A percentile compares a stretch with the other conserved stretches of the same genome.
Conservation (phyloP, 2,329 filamentous ascomycete species). For the Penicillium vulpinum region DNA sequence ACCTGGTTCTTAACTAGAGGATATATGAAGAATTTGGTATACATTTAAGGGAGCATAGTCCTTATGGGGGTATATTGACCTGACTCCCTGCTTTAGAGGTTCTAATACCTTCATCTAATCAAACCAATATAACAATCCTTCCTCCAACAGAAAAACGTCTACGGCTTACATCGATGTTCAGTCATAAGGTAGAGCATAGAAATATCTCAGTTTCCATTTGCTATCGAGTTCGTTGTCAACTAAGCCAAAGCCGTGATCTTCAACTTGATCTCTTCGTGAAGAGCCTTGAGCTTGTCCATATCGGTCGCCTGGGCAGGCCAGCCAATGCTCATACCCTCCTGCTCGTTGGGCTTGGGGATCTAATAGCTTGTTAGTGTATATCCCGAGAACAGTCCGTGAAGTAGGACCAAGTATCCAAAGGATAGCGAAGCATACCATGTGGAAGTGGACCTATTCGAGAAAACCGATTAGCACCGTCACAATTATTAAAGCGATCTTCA, state of each 20-base stretch:
- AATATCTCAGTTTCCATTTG: neutral
- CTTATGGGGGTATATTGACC: neutral
- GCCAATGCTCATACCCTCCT: slow-evolving; percentile 73
- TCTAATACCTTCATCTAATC: neutral
- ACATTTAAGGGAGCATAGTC: neutral
- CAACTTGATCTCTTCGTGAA: slow-evolving; percentile 80
- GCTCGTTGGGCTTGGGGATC: slow-evolving; percentile 90
- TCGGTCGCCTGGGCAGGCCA: slow-evolving; percentile 78
- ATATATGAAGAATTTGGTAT: slow-evolving; percentile 2
- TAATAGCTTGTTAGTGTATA: slow-evolving; percentile 34
- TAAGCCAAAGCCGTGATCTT: slow-evolving; percentile 60
- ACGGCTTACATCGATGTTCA: neutral
- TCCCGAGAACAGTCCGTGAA: neutral
- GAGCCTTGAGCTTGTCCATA: slow-evolving; percentile 78
- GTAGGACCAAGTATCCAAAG: neutral
- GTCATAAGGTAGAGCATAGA: too few species aligned
- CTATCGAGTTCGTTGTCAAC: neutral
- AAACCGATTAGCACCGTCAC: neutral
- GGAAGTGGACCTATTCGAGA: slow-evolving; percentile 74
- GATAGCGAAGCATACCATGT: slow-evolving; percentile 65
- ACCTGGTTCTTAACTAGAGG: slow-evolving; percentile 9
- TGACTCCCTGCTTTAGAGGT: neutral
- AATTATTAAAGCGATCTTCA: neutral
- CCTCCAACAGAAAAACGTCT: neutral
- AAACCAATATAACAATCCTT: neutral